Evolutionary conservation across 1,284 basidiomycete species (phyloP), one percentile per base, ranked within the genome.

Genomic region (Xanthoconium separans): DNA sequence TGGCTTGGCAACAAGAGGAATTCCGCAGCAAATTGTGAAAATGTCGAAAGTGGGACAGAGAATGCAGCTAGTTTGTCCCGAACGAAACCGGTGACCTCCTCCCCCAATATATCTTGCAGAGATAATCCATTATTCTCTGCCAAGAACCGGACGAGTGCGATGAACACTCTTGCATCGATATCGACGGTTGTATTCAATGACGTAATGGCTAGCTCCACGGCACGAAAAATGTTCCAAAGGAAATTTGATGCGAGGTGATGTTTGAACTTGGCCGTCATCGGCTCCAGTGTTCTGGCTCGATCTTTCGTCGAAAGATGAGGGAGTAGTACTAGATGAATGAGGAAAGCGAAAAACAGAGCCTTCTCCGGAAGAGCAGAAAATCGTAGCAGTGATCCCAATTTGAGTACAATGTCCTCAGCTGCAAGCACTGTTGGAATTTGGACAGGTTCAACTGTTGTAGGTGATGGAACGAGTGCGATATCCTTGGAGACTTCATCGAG

Each of bases 81-180:
- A 11, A 73, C 54, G 16, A 61, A 43, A 5, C 52, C 24, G 15
- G 63, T 57, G 8, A 73, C 50, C 7, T 63, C 58, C 3, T 59
- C 36, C 5, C 76, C 79, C 3, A 80, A 41, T 15, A 74, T 47
- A 7, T 68, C 58, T 9, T 50, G 22, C 16, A 74, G 24, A 11
- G 65, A 51, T 6, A 53, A 20, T 1, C 49, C 46, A 9, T 51
- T 58, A 52, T 73, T 56, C 9, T 62, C 55, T 16, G 71, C 59
- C 30, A 76, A 30, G 47, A 69, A 71, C 10, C 69, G 66, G 50
- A 82, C 44, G 39, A 80, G 64, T 18, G 73, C 64, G 13, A 74
- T 58, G 58, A 83, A 86, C 12, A 85, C 63, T 16, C 77, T 70
- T 8, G 80, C 78, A 58, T 87, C 85, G 7, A 81, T 55, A 44